Conservation (phyloP, 106 monocot species). For the Xerophyta viscosa region DNA sequence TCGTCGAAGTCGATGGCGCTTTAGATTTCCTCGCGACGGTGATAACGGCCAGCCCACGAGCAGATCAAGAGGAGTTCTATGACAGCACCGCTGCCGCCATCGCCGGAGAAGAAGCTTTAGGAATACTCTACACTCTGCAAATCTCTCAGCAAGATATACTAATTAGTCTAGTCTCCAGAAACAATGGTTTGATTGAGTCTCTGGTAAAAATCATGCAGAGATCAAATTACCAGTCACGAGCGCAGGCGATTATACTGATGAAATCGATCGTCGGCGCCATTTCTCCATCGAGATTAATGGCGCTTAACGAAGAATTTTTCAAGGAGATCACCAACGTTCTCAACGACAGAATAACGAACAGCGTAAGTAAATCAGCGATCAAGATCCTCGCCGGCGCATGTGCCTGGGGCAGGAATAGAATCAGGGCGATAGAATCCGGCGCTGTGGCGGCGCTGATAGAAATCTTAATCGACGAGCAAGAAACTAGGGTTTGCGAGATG, state of each 20-base stretch:
- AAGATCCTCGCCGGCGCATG: slow-evolving; percentile 15
- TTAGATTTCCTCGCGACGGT: background rate
- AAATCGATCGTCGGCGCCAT: slow-evolving; percentile 15
- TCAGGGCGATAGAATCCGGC: slow-evolving; percentile 27
- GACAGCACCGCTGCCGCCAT: no score
- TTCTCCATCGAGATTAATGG: slow-evolving; percentile 1
- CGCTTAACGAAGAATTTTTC: slow-evolving; percentile 22
- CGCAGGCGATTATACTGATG: slow-evolving; percentile 8
- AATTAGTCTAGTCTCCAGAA: slow-evolving; percentile 10
- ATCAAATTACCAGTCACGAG: background rate
- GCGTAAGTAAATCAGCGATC: slow-evolving; percentile 24
- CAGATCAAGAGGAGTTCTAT: background rate
- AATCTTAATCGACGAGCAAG: slow-evolving; percentile 19
- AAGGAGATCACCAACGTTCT: slow-evolving; percentile 7
- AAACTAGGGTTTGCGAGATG: slow-evolving; percentile 38
- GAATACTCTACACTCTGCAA: slow-evolving; percentile 15
- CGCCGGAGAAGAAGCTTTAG: slow-evolving; percentile 7
- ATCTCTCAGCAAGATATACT: slow-evolving; percentile 10
- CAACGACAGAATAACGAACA: slow-evolving; percentile 6
- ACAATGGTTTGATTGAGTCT: slow-evolving; percentile 23
- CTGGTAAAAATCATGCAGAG: slow-evolving; percentile 7
- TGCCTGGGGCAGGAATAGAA: slow-evolving; percentile 30
- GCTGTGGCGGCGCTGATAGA: slow-evolving; percentile 35
- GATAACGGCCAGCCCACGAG: background rate
- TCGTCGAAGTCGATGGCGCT: slow-evolving; percentile 7